Conservation (phyloP, 768 basidiomycete species). For the Scleroderma bovista region DNA sequence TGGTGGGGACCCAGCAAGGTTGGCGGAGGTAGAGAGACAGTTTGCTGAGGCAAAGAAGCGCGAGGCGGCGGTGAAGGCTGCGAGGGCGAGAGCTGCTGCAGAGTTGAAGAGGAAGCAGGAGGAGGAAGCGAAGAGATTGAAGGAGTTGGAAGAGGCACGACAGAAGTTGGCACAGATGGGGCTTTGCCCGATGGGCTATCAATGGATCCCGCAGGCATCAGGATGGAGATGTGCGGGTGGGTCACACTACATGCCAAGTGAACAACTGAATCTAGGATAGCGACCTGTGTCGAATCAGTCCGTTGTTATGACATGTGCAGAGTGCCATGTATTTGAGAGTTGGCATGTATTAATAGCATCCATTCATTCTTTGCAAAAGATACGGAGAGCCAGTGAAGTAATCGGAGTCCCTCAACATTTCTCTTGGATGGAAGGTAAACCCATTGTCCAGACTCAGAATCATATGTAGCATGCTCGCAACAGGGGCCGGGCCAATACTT, state of each 20-base stretch:
- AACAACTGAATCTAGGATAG: slow-evolving; percentile 15
- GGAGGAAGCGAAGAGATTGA: slow-evolving; percentile 32
- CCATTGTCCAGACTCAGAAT: too few species aligned
- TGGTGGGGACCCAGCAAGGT: slow-evolving; percentile 14
- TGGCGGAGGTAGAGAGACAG: slow-evolving; percentile 19
- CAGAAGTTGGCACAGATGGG: slow-evolving; percentile 42
- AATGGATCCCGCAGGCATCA: slow-evolving; percentile 35
- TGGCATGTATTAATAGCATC: too few species aligned
- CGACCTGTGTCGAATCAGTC: too few species aligned
- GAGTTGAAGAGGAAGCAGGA: slow-evolving; percentile 29
- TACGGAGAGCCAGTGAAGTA: too few species aligned
- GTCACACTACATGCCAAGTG: slow-evolving; percentile 33
- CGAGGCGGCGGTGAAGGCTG: slow-evolving; percentile 18
- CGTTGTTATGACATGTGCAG: too few species aligned
- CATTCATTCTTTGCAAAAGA: too few species aligned
- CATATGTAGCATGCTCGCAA: too few species aligned
- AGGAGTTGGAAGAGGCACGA: slow-evolving; percentile 30
- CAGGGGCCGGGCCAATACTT: too few species aligned
- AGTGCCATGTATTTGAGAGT: too few species aligned
- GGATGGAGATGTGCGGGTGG: slow-evolving; percentile 48
- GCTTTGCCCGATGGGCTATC: slow-evolving; percentile 41
- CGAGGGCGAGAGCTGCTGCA: slow-evolving; percentile 18
- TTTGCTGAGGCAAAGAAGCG: slow-evolving; percentile 26
- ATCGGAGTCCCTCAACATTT: too few species aligned
- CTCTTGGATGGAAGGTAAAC: too few species aligned